Evolutionary conservation across 2,329 filamentous ascomycete genomes (phyloP), one percentile per base, ranked within the genome.

Genomic region (Myrmaecium sp.): DNA sequence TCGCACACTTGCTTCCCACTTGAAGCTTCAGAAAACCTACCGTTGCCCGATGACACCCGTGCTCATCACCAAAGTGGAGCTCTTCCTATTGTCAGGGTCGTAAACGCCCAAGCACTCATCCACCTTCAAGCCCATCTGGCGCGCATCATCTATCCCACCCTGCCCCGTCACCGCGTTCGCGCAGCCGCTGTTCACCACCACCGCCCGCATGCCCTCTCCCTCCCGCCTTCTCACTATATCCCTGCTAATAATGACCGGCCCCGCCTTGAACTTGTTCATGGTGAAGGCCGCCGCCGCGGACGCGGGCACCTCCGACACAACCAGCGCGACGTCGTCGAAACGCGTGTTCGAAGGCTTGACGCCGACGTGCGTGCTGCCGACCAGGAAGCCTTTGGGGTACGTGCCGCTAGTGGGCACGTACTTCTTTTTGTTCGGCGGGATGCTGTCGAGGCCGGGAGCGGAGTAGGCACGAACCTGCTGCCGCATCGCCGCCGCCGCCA

Each of bases 261-360:
- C 89, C 11, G 89, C 89, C 55, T 94, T 84, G 58, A 98, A 98
- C 53, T 86, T 84, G 60, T 98, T 98, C 54, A 83, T 91, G 29
- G 89, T 98, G 58, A 95, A 94, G 23, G 95, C 84, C 5, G 83
- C 89, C 1, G 84, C 82, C 6, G 77, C 84, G 5, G 80, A 67
- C 52, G 83, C 94, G 29, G 84, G 82, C 27, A 64, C 65, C 42
- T 93, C 81, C 5, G 89, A 95, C 11, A 76, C 74, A 36, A 98
- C 67, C 38, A 98, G 66, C 18, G 84, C 82, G 26, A 98, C 67
- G 50, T 98, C 89, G 17, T 86, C 83, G 53, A 84, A 84, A 35
- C 70, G 78, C 26, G 79, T 93, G 57, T 95, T 95, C 37, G 74
- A 74, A 9, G 83, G 71, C 60, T 98, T 98, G 41, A 98, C 83